These are phyloP conservation scores for Suillus variegatus DNA, from an alignment of 768 basidiomycete genomes.

Conservation along the genomic window DNA sequence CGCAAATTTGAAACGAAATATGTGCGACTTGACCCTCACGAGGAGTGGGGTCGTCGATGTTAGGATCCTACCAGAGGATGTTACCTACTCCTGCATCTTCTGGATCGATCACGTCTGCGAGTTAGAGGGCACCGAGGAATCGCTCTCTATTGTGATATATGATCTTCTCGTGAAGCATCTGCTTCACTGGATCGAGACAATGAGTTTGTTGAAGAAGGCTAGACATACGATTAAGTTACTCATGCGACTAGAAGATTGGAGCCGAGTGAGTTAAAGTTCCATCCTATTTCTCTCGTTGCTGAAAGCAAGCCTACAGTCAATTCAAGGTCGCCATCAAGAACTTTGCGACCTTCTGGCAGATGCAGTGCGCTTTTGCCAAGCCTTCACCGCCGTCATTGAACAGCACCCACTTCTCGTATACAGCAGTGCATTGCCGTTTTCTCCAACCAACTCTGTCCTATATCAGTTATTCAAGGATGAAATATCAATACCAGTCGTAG, in stretches of 20 bases:
- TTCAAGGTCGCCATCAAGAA: slow-evolving; percentile 14
- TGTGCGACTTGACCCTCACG: slow-evolving; percentile 24
- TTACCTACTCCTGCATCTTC: slow-evolving; percentile 25
- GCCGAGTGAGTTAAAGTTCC: slow-evolving; percentile 20
- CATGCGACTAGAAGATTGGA: slow-evolving; percentile 28
- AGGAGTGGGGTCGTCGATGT: slow-evolving; percentile 12
- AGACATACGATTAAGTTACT: slow-evolving; percentile 33
- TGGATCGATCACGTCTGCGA: slow-evolving; percentile 34
- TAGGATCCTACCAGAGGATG: slow-evolving; percentile 23
- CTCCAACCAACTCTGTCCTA: slow-evolving; percentile 26
- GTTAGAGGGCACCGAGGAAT: slow-evolving; percentile 3
- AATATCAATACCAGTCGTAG: slow-evolving; percentile 21
- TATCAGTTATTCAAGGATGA: slow-evolving; percentile 30
- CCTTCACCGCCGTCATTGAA: slow-evolving; percentile 31
- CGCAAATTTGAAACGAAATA: slow-evolving; percentile 25
- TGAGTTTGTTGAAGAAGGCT: slow-evolving; percentile 31
- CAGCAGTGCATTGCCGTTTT: slow-evolving; percentile 32
- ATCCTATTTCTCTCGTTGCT: not conserved
- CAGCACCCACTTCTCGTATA: slow-evolving; percentile 35
- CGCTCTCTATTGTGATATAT: slow-evolving; percentile 17
- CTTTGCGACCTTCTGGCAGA: slow-evolving; percentile 26
- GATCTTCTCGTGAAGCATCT: slow-evolving; percentile 27
- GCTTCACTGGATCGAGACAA: slow-evolving; percentile 36
- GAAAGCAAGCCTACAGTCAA: slow-evolving; percentile 15
- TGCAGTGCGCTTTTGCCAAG: slow-evolving; percentile 33